A percentile compares a stretch with the other conserved stretches of the same genome.
These are phyloP conservation scores for Crucibulum laeve DNA, from an alignment of 768 basidiomycete genomes.

Conservation along the genomic window DNA sequence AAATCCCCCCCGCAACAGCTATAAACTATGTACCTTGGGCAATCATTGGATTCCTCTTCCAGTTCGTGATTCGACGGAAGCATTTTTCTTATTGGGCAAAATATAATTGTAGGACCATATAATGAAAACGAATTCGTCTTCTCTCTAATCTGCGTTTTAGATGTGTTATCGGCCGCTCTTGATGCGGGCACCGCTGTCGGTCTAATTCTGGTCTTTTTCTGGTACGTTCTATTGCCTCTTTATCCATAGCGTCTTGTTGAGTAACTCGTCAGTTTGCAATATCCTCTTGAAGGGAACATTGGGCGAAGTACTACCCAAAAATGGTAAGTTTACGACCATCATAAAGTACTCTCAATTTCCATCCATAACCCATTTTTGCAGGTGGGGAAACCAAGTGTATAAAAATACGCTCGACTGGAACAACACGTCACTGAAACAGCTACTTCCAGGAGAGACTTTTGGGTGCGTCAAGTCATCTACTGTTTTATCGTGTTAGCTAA, in stretches of 20 bases:
- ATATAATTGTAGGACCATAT: slow-evolving; percentile 55
- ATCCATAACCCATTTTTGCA: slow-evolving; percentile 1
- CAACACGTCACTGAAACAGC: slow-evolving; percentile 18
- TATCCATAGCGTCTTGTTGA: neutral
- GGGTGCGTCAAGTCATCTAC: no score
- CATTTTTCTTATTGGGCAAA: slow-evolving; percentile 75
- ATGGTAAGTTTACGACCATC: slow-evolving; percentile 21
- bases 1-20: slow-evolving; percentile 80
- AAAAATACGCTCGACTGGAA: slow-evolving; percentile 31
- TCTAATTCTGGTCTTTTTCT: slow-evolving; percentile 64
- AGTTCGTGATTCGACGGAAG: slow-evolving; percentile 60
- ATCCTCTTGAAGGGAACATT: slow-evolving; percentile 35
- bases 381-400: slow-evolving; percentile 37
- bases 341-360: neutral
- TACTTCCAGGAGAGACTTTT: slow-evolving; percentile 25
- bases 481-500: no score
- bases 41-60: slow-evolving; percentile 73
- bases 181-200: slow-evolving; percentile 72
- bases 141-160: slow-evolving; percentile 22
- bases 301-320: slow-evolving; percentile 28
- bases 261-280: slow-evolving; percentile 32
- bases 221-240: slow-evolving; percentile 31
- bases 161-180: slow-evolving; percentile 71
- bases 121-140: neutral
- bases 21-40: slow-evolving; percentile 85